These are phyloP conservation scores for Fusarium torreyae DNA, from an alignment of 2,329 filamentous ascomycete species.

Conservation along the genomic window DNA sequence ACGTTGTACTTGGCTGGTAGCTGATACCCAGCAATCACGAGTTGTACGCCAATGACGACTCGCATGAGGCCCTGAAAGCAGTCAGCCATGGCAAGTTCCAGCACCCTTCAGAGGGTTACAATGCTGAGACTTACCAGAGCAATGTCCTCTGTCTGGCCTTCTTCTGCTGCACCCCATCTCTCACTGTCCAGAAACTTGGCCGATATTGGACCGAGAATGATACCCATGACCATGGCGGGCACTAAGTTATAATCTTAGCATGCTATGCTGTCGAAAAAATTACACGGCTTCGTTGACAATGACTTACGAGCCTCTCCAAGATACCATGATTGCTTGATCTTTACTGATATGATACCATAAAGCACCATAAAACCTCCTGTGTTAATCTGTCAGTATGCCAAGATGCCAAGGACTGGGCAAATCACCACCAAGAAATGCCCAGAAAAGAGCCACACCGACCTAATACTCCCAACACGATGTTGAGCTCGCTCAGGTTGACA, in stretches of 20 bases:
- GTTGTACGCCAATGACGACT: slow-evolving; percentile 74
- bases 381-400: slow-evolving; percentile 26
- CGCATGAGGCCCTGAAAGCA: slow-evolving; percentile 62
- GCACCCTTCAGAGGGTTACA: background rate
- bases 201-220: slow-evolving; percentile 68
- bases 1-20: slow-evolving; percentile 70
- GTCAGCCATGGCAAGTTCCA: background rate
- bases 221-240: slow-evolving; percentile 68
- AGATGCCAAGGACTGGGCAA: slow-evolving; percentile 20
- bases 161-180: slow-evolving; percentile 42
- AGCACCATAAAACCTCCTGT: slow-evolving; percentile 63
- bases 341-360: slow-evolving; percentile 66
- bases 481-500: slow-evolving; percentile 66
- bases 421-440: slow-evolving; percentile 7
- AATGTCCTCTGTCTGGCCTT: slow-evolving; percentile 56
- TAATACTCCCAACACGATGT: slow-evolving; percentile 64
- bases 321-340: slow-evolving; percentile 68
- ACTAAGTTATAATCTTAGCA: slow-evolving; percentile 56
- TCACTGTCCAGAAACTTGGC: slow-evolving; percentile 66
- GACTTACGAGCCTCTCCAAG: slow-evolving; percentile 67
- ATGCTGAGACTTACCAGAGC: slow-evolving; percentile 54
- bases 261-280: background rate
- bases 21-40: slow-evolving; percentile 75
- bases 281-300: fast-evolving
- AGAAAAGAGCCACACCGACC: slow-evolving; percentile 52